Evolutionary conservation across 176 grass and related monocot species (phyloP).

Genomic region (Cocos nucifera): DNA sequence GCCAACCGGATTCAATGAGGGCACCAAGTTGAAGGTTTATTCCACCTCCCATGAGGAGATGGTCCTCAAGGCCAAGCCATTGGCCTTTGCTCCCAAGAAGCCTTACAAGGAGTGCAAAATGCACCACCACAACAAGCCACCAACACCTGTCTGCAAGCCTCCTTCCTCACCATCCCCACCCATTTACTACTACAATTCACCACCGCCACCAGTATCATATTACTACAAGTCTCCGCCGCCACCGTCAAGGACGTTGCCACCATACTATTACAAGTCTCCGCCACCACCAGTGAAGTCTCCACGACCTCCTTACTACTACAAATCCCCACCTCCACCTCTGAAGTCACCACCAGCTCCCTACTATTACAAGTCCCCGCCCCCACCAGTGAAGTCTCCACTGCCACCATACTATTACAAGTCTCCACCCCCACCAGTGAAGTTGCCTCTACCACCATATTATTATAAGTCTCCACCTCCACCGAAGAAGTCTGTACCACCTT

Average conservation of each 20-base stretch:
- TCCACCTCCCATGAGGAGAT: constrained; percentile 33
- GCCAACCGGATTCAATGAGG: constrained; percentile 38
- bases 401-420: constrained; percentile 9
- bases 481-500: constrained; percentile 7
- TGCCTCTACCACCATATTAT: background rate
- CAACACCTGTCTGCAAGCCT: constrained; percentile 4
- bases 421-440: constrained; percentile 22
- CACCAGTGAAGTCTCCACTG: constrained; percentile 8
- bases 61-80: constrained; percentile 51
- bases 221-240: background rate
- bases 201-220: background rate
- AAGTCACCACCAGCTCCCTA: constrained; percentile 7
- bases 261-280: no score
- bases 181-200: background rate
- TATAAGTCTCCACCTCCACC: constrained; percentile 39
- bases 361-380: constrained; percentile 18
- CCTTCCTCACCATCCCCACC: constrained; percentile 25
- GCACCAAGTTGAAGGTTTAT: constrained; percentile 27
- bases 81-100: constrained; percentile 58
- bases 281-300: no score
- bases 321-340: no score
- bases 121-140: constrained; percentile 4
- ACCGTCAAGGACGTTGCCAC: no score
- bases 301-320: no score
- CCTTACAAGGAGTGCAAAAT: constrained; percentile 28